phyloP scores from a whole-genome alignment of 768 basidiomycete species.

The Lactarius hatsudake region DNA sequence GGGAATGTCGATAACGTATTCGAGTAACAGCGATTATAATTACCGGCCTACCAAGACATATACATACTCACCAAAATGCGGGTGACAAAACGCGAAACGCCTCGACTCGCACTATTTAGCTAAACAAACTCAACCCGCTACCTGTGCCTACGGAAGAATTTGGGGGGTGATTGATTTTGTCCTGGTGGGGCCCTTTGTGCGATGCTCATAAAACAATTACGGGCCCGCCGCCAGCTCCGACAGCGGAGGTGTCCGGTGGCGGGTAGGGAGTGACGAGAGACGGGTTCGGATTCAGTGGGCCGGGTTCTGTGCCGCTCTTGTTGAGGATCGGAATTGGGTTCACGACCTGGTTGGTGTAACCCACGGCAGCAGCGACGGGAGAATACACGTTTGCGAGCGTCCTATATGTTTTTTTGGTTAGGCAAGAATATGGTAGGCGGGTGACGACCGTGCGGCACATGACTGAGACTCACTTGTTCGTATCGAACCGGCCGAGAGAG shows the following conservation, averaged over 20 bases:
- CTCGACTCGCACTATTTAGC: too few relatives aligned
- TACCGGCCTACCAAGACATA: too few relatives aligned
- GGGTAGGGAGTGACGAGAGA: constrained; percentile 41
- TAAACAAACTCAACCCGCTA: too few relatives aligned
- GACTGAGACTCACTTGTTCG: constrained; percentile 41
- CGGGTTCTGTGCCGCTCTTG: constrained; percentile 42
- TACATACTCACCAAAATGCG: too few relatives aligned
- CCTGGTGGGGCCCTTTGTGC: too few relatives aligned
- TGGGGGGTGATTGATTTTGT: too few relatives aligned
- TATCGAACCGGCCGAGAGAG: constrained; percentile 57
- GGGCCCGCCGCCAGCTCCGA: constrained; percentile 43
- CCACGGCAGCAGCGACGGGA: constrained; percentile 46
- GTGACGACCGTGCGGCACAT: background rate
- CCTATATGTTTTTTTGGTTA: constrained; percentile 1
- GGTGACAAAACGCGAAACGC: too few relatives aligned
- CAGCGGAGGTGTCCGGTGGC: constrained; percentile 40
- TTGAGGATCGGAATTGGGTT: constrained; percentile 39
- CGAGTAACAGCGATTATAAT: too few relatives aligned
- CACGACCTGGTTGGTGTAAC: constrained; percentile 42
- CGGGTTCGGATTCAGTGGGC: constrained; percentile 40
- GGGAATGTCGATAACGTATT: too few relatives aligned
- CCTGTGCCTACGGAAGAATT: too few relatives aligned
- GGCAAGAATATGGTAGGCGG: too few relatives aligned
- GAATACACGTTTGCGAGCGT: constrained; percentile 49
- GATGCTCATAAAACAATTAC: constrained; percentile 35